Conservation (phyloP, 2,329 filamentous ascomycete species). For the Sarocladium strictum region DNA sequence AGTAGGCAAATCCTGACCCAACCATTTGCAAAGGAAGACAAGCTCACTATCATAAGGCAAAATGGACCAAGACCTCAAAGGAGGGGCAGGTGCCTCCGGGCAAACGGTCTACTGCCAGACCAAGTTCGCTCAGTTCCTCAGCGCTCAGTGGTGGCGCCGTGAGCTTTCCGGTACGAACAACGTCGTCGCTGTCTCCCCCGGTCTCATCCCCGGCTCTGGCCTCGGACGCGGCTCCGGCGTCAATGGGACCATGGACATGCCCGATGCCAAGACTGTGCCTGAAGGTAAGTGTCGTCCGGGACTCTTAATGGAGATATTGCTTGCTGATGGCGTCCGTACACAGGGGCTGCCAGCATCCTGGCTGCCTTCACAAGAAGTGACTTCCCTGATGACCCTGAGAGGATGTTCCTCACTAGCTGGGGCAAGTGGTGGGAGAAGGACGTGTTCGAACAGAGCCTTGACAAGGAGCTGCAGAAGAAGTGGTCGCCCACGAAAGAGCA, state of each 20-base stretch:
- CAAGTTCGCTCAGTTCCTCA: slow-evolving; percentile 46
- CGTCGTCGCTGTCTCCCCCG: slow-evolving; percentile 48
- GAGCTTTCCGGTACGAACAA: slow-evolving; percentile 36
- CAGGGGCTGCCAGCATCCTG: slow-evolving; percentile 42
- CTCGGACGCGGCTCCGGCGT: slow-evolving; percentile 24
- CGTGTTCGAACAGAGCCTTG: slow-evolving; percentile 32
- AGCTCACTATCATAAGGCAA: slow-evolving; percentile 14
- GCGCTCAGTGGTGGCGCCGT: slow-evolving; percentile 51
- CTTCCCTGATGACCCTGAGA: slow-evolving; percentile 43
- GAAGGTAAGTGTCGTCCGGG: slow-evolving; percentile 30
- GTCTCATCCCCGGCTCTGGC: slow-evolving; percentile 43
- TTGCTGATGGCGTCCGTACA: slow-evolving; percentile 12
- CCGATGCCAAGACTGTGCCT: slow-evolving; percentile 39
- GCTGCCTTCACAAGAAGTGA: slow-evolving; percentile 38
- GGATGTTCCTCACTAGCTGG: slow-evolving; percentile 50
- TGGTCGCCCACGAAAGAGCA: slow-evolving; percentile 42
- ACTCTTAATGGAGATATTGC: no score
- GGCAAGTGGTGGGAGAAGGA: slow-evolving; percentile 49
- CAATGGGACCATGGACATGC: neutral
- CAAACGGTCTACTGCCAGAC: slow-evolving; percentile 32
- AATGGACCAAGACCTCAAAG: slow-evolving; percentile 33
- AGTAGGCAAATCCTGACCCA: neutral
- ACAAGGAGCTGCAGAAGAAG: slow-evolving; percentile 43
- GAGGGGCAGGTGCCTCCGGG: slow-evolving; percentile 26
- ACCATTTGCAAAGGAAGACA: no score